Evolutionary conservation across 2,329 filamentous ascomycete genomes (phyloP).

Genomic region (Spiromastix sp.): DNA sequence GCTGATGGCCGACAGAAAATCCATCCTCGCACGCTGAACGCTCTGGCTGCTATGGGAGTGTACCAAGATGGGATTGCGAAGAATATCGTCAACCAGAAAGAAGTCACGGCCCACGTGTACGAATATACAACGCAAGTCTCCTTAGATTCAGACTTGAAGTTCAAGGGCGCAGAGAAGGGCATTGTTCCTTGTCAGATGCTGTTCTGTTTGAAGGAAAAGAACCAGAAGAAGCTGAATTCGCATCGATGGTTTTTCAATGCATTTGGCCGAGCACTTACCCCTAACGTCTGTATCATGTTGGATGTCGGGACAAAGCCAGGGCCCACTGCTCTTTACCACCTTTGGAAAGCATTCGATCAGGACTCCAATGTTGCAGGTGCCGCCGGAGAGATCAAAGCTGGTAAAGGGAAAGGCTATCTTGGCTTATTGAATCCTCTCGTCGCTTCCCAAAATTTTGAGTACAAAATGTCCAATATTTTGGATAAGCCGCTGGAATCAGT

Average conservation of each 20-base stretch:
- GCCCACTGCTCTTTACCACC: conserved; percentile 81
- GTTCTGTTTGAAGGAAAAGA: conserved; percentile 97
- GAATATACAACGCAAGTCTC: conserved; percentile 99
- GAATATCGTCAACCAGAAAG: conserved; percentile 92
- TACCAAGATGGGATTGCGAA: conserved; percentile 98
- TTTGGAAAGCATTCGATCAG: conserved; percentile 98
- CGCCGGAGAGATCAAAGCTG: conserved; percentile 94
- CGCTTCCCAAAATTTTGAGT: conserved; percentile 97
- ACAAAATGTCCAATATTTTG: conserved; percentile 99
- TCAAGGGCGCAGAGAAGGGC: conserved; percentile 98
- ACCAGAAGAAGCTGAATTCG: conserved; percentile 94
- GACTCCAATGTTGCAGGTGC: conserved; percentile 96
- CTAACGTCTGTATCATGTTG: conserved; percentile 91
- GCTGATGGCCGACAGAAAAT: conserved; percentile 91
- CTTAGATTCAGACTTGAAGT: conserved; percentile 88
- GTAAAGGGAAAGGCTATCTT: conserved; percentile 74
- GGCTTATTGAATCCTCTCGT: conserved; percentile 89
- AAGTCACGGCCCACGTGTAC: conserved; percentile 94
- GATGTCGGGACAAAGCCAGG: conserved; percentile 93
- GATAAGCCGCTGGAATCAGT: conserved; percentile 96
- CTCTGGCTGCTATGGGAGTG: conserved; percentile 89
- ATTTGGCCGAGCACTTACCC: conserved; percentile 82
- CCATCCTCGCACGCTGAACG: conserved; percentile 85
- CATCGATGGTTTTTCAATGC: conserved; percentile 99
- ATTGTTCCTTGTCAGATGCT: conserved; percentile 98